A percentile compares a stretch with the other conserved stretches of the same genome.
These are phyloP conservation scores for Talaromyces trachyspermus DNA, from an alignment of 495 filamentous ascomycete genomes.

Conservation along the genomic window DNA sequence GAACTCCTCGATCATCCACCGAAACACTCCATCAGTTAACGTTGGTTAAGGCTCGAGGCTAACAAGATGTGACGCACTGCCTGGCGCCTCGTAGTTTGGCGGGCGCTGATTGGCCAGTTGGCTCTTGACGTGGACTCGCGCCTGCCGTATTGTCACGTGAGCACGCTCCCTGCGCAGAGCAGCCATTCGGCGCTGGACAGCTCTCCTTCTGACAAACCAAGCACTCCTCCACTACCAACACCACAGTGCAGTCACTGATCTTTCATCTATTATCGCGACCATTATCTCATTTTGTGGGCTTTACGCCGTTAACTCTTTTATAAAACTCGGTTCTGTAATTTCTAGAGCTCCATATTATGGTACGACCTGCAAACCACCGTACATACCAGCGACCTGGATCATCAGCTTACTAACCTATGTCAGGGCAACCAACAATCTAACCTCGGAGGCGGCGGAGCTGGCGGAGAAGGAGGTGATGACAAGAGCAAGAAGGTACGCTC, in stretches of 20 bases:
- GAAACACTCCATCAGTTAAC: too few relatives aligned
- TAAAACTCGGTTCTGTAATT: not conserved
- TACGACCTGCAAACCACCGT: not conserved
- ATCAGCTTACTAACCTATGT: conserved; percentile 18
- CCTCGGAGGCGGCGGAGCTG: conserved; percentile 59
- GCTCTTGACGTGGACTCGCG: not conserved
- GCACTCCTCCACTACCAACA: not conserved
- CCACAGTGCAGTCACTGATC: not conserved
- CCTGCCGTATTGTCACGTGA: conserved; percentile 1
- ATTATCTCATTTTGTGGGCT: too few relatives aligned
- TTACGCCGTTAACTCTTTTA: not conserved
- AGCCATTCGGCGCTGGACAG: not conserved
- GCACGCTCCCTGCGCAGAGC: not conserved
- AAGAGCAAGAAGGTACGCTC: conserved; percentile 87
- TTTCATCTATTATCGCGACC: not conserved
- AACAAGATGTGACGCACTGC: conserved; percentile 5
- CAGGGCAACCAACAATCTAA: conserved; percentile 77
- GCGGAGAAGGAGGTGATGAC: conserved; percentile 72
- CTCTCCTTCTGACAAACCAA: not conserved
- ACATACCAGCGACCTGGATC: not conserved
- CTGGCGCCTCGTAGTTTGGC: not conserved
- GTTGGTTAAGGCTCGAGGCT: not conserved
- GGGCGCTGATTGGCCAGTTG: not conserved
- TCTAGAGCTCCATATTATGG: conserved; percentile 7
- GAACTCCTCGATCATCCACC: too few relatives aligned